Percentiles rank a stretch among this genome's conserved stretches.
Conservation (phyloP, 768 basidiomycete species). For the Cantharellus anzutake region DNA sequence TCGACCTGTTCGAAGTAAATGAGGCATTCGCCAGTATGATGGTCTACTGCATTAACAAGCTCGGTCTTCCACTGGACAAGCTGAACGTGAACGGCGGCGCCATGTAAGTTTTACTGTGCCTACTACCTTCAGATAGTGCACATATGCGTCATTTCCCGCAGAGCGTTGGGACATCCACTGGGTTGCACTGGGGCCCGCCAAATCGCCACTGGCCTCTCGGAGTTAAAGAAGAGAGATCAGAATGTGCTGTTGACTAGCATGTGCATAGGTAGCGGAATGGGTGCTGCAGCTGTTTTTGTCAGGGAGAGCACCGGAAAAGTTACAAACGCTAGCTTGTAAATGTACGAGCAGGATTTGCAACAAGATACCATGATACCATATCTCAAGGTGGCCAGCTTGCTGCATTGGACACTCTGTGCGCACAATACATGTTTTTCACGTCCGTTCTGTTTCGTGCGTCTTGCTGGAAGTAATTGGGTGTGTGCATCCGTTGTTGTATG, state of each 20-base stretch:
- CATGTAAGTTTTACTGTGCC: conserved; percentile 10
- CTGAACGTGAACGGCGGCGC: conserved; percentile 40
- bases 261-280: conserved; percentile 56
- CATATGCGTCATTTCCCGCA: background rate
- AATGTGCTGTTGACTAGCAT: conserved; percentile 23
- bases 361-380: too few species aligned
- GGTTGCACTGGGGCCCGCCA: conserved; percentile 20
- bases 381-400: too few species aligned
- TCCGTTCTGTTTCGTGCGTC: too few species aligned
- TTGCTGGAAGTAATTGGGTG: too few species aligned
- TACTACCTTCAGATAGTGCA: background rate
- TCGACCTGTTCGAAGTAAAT: conserved; percentile 73
- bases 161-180: conserved; percentile 12
- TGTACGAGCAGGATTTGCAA: too few species aligned
- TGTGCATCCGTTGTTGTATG: too few species aligned
- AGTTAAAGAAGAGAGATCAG: conserved; percentile 20
- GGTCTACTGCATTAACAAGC: conserved; percentile 74
- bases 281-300: conserved; percentile 63
- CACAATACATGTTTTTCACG: too few species aligned
- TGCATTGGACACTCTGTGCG: too few species aligned
- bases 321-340: too few species aligned
- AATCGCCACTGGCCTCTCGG: conserved; percentile 20
- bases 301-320: conserved; percentile 6
- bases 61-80: conserved; percentile 55
- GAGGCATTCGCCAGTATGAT: conserved; percentile 90